These are phyloP conservation scores for Hawksworthiomyces lignivorus DNA, from an alignment of 2,329 filamentous ascomycete genomes.

Conservation along the genomic window DNA sequence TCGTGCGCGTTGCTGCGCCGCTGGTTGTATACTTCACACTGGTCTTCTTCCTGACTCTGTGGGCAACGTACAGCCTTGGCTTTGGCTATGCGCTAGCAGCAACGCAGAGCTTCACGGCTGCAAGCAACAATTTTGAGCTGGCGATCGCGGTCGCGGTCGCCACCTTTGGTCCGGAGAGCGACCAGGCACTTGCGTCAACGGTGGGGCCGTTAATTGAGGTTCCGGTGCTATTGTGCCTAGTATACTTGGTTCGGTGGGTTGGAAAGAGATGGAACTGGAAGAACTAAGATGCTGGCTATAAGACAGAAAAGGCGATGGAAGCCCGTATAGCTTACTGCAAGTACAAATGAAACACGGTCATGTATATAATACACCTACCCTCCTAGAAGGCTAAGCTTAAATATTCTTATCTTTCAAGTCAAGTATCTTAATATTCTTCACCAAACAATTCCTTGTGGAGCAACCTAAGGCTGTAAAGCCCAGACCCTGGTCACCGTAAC, in stretches of 20 bases:
- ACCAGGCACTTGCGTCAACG: slow-evolving; percentile 74
- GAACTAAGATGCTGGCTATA: too few relatives aligned
- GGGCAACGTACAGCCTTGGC: slow-evolving; percentile 53
- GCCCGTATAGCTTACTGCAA: too few relatives aligned
- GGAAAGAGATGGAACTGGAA: slow-evolving; percentile 49
- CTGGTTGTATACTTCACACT: slow-evolving; percentile 72
- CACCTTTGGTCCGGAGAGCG: slow-evolving; percentile 67
- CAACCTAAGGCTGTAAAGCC: too few relatives aligned
- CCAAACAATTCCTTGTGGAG: too few relatives aligned
- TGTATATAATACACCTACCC: too few relatives aligned
- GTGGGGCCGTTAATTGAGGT: slow-evolving; percentile 84
- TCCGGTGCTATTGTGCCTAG: slow-evolving; percentile 67
- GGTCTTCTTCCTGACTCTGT: slow-evolving; percentile 65
- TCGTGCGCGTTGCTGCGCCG: slow-evolving; percentile 73
- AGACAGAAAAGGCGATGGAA: too few relatives aligned
- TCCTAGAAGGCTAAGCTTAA: too few relatives aligned
- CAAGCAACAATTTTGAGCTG: slow-evolving; percentile 89
- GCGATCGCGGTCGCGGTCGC: slow-evolving; percentile 84
- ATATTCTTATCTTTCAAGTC: too few relatives aligned
- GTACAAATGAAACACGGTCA: too few relatives aligned
- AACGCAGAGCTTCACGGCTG: slow-evolving; percentile 82
- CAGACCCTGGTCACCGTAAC: too few relatives aligned
- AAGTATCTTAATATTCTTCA: too few relatives aligned
- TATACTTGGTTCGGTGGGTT: slow-evolving; percentile 63
- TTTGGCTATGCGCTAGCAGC: slow-evolving; percentile 63